Base-by-base conservation (phyloP, 2,329 filamentous ascomycete genomes). In the Microcyclospora tardicrescens region DNA sequence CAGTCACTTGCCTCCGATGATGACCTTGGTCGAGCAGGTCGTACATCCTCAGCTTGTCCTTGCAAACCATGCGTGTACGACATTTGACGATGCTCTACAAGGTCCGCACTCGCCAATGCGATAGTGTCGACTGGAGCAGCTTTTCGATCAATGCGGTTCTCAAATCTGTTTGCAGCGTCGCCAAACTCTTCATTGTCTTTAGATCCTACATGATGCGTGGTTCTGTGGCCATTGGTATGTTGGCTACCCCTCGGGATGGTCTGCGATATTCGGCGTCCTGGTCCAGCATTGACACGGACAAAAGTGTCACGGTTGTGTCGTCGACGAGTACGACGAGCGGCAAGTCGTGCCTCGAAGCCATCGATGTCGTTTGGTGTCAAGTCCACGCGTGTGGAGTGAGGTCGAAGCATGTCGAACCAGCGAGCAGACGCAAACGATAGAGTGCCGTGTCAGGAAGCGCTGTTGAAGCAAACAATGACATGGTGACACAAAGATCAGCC, bases 331-430 rank as follows among this genome's bases (percentile, higher is more conserved):
- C 45, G 49, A 36, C 44, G 49, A 34, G 43, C 46, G 28, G 38
- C 33, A 13, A 42, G 43, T 33, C 51, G 42, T 13, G 42, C 37
- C 4, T 57, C 45, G 36, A 51, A 45, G 28, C 51, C 53, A 15
- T 39, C 37, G 19, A 56, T 41, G 39, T 60, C 57, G 19, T 24
- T 8, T 24, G 19, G 5, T 24, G 19, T 24, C 19, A 24, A 24
- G 19, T 24, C 19, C 4, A 24, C 19, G 4, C 19, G 19, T 8
- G 19, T 24, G 19, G 19, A 24, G 4, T 4, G 19, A 24, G 8
- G 19, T 5, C 19, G 19, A 24, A 24, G 19, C 19, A 24, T 24
- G 19, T 8, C 19, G 19, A 24, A 8, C 4, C 4, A 8, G 5
- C 8, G 19, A 8, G 8, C 19, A 24, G 19, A 8, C 19, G 19